Conservation (phyloP, 202 grass and related monocot genomes). For the Zoysia matrella region DNA sequence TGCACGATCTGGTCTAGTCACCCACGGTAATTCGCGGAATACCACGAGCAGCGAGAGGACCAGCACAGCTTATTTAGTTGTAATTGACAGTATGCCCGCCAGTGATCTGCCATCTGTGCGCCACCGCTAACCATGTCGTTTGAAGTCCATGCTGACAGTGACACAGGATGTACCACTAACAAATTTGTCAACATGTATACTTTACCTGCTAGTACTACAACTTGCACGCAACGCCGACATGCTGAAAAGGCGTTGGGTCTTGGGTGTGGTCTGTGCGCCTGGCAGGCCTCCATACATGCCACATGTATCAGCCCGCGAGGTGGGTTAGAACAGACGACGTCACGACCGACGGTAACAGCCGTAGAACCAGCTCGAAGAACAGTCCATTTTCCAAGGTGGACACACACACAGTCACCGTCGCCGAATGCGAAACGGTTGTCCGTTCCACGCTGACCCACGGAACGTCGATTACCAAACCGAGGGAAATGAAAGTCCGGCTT, state of each 20-base stretch:
- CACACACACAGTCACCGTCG: slow-evolving; percentile 14
- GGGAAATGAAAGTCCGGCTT: neutral
- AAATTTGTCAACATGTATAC: neutral
- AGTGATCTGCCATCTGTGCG: neutral
- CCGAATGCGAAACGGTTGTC: slow-evolving; percentile 20
- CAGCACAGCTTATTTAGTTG: neutral
- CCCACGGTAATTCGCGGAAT: neutral
- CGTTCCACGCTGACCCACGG: slow-evolving; percentile 1
- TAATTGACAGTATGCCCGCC: too few species aligned
- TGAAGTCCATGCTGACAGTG: neutral
- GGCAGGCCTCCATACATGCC: neutral
- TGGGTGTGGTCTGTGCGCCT: neutral
- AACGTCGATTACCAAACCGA: slow-evolving; percentile 7
- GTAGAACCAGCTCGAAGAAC: slow-evolving; percentile 7
- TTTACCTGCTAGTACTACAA: too few species aligned
- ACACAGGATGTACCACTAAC: neutral
- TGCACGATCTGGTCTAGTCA: neutral
- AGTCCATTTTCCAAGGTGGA: neutral
- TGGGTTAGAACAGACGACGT: too few species aligned
- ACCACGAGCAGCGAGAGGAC: neutral
- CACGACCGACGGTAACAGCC: neutral
- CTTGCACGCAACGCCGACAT: slow-evolving; percentile 18
- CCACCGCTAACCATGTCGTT: neutral
- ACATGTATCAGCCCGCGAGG: too few species aligned
- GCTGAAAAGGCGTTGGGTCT: neutral